Base-by-base conservation (phyloP, 257 asterid species). In the Petrea volubilis region DNA sequence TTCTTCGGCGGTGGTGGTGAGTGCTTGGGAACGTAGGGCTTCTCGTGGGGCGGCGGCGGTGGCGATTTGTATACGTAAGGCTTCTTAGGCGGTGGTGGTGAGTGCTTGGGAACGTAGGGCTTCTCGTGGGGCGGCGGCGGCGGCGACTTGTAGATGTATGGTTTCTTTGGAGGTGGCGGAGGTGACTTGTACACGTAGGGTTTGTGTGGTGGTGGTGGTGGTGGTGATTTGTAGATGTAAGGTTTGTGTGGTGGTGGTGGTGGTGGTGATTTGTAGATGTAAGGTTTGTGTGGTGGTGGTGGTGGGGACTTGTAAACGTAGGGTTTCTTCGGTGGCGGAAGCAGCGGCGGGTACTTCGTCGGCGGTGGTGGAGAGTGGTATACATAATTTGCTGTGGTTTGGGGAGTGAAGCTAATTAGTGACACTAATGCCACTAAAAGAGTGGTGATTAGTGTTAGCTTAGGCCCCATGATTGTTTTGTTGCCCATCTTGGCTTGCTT, bases 371-470 rank as follows among this genome's bases (percentile, higher is more conserved):
- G 46, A 14, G 64, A 33, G 28, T 18, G 5, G 36, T 56, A 25
- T 4, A 68, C 68, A 13, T 75, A 60, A 6, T 75, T 41, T 0
- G 80, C 72, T 1, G 46, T 40, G 33, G 47, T 46, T 69, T 76
- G 76, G 25, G 56, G 62, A 40, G 80, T 18, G 40, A 52, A 23
- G n/a, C 58, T 60, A 8, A 40, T 28, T 18, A 75, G 71, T 25
- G 67, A 67, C 20, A 75, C 60, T 50, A 75, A 67, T 20, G 68
- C 71, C 79, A 75, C 75, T 13, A 67, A 34, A 68, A 75, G 60
- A 60, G 60, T 68, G 75, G 75, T 31, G 12, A 25, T 2, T 38
- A 67, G 52, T 50, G 74, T 68, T 40, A 50, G 60, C 41, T 12
- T 74, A 41, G 72, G 55, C 31, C 57, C 49, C 55, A 23, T 66